Evolutionary conservation across 2,329 filamentous ascomycete species (phyloP), one percentile per base, ranked within the genome.

Genomic region (Lasiodiplodia sp.): DNA sequence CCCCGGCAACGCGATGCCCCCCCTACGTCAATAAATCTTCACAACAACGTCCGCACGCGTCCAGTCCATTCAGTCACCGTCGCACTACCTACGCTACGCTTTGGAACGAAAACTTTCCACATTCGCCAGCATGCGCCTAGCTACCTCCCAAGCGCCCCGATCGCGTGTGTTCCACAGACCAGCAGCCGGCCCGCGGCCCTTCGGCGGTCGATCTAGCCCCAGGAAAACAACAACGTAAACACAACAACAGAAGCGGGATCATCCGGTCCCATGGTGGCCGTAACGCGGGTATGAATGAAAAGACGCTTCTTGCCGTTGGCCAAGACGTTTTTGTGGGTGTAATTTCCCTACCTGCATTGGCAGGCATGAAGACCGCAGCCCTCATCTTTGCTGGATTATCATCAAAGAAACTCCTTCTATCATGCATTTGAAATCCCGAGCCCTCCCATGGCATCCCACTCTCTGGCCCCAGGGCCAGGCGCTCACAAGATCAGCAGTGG

Each of bases 291-390:
- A 23, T 25, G 21, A 28, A 58, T 11, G 25, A 23, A 25, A 18
- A 57, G 2, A 16, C n/a, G 12, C 16, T 2, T 37, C 49, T 38
- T 40, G 31, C 31, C 44, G 51, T 34, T 34, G 12, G 37, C 63
- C 51, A 66, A 55, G 63, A 44, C 38, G n/a, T 21, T 21, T 47
- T 56, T 31, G 16, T 49, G 16, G 34, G 16, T 23, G 18, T 21
- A 66, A 56, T 66, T 51, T 66, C 63, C 37, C 51, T 18, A 56
- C 18, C 34, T 23, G 60, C 60, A 64, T 64, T 52, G 60, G 60
- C 60, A 64, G 60, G 60, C 60, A 64, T 25, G 60, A 31, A 51
- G 31, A 38, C 18, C 12, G 2, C 28, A 10, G 21, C 16, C 28
- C 44, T 37, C 44, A 14, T 21, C 37, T 44, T n/a, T 44, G 28